Evolutionary conservation across 2,329 filamentous ascomycete species (phyloP).

Genomic region (Acephala macrosclerotiorum): DNA sequence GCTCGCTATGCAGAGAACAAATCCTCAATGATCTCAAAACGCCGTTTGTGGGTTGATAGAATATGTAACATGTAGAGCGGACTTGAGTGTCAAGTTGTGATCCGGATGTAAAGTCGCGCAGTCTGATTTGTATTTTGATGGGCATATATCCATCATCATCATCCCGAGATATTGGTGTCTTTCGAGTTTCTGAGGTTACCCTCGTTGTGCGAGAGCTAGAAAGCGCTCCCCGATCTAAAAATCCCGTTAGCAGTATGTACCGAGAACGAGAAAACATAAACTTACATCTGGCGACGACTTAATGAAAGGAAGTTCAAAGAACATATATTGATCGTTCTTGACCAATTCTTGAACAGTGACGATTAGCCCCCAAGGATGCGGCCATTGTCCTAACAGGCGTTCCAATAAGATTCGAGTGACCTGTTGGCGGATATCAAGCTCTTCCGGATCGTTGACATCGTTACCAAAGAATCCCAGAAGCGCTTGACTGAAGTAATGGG

Average conservation of each 20-base stretch:
- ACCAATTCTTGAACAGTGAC: slow-evolving; percentile 87
- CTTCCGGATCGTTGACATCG: slow-evolving; percentile 76
- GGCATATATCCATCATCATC: not conserved
- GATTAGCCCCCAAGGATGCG: slow-evolving; percentile 95
- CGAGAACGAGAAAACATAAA: not conserved
- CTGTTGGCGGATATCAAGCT: slow-evolving; percentile 85
- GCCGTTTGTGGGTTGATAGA: slow-evolving; percentile 42
- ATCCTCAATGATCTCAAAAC: slow-evolving; percentile 42
- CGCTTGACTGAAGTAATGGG: slow-evolving; percentile 89
- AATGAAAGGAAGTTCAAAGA: slow-evolving; percentile 93
- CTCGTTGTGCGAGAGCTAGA: slow-evolving; percentile 34
- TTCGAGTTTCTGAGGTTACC: slow-evolving; percentile 21
- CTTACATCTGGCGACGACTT: slow-evolving; percentile 86
- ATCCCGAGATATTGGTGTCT: not conserved
- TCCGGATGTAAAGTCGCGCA: not conserved
- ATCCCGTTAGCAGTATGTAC: slow-evolving; percentile 26
- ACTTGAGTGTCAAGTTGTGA: slow-evolving; percentile 1
- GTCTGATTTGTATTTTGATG: not conserved
- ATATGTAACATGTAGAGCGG: slow-evolving; percentile 43
- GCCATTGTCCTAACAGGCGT: slow-evolving; percentile 85
- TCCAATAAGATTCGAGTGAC: slow-evolving; percentile 90
- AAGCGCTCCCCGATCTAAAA: slow-evolving; percentile 43
- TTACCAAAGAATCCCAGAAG: slow-evolving; percentile 85
- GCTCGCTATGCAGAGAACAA: slow-evolving; percentile 48
- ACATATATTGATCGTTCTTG: slow-evolving; percentile 88